A percentile compares a stretch with the other conserved stretches of the same genome.
Conservation (phyloP, 1,139 yeast genomes). For the Saccharomyces hybrid region DNA sequence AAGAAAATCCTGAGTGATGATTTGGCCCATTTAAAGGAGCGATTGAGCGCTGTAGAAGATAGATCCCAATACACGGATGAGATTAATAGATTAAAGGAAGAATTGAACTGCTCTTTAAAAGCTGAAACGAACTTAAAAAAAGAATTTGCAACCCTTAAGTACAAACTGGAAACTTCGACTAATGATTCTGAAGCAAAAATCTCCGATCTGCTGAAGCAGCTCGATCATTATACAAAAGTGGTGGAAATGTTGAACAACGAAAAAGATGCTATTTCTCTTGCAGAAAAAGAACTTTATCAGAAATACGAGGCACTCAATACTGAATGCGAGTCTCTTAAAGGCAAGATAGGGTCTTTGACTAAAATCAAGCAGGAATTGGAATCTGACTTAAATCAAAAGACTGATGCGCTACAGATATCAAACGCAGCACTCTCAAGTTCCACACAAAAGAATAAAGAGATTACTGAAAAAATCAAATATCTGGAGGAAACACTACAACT, state of each 20-base stretch:
- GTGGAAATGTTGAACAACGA: slow-evolving; percentile 42
- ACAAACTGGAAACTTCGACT: slow-evolving; percentile 53
- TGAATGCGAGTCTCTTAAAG: slow-evolving; percentile 39
- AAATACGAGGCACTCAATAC: slow-evolving; percentile 35
- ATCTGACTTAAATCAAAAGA: slow-evolving; percentile 41
- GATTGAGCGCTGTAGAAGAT: slow-evolving; percentile 37
- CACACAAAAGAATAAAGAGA: slow-evolving; percentile 38
- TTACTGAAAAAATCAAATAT: slow-evolving; percentile 25
- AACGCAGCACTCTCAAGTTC: slow-evolving; percentile 41
- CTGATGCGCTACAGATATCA: slow-evolving; percentile 39
- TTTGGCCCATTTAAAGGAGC: slow-evolving; percentile 44
- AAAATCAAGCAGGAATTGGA: slow-evolving; percentile 44
- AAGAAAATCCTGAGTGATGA: slow-evolving; percentile 42
- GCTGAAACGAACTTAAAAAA: slow-evolving; percentile 59
- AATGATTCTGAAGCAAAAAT: slow-evolving; percentile 47
- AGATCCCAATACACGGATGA: slow-evolving; percentile 47
- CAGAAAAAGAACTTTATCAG: slow-evolving; percentile 38
- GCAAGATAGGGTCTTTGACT: slow-evolving; percentile 26
- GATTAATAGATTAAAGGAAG: slow-evolving; percentile 49
- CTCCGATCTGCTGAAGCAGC: slow-evolving; percentile 43
- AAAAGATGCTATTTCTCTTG: slow-evolving; percentile 38
- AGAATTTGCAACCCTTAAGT: slow-evolving; percentile 52
- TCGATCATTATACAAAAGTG: slow-evolving; percentile 41
- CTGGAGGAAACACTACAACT: slow-evolving; percentile 30
- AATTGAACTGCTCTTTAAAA: slow-evolving; percentile 49